Evolutionary conservation across 345 rosid genomes (phyloP), one percentile per base, ranked within the genome.

Genomic region (Psidium friedrichsthalianum): DNA sequence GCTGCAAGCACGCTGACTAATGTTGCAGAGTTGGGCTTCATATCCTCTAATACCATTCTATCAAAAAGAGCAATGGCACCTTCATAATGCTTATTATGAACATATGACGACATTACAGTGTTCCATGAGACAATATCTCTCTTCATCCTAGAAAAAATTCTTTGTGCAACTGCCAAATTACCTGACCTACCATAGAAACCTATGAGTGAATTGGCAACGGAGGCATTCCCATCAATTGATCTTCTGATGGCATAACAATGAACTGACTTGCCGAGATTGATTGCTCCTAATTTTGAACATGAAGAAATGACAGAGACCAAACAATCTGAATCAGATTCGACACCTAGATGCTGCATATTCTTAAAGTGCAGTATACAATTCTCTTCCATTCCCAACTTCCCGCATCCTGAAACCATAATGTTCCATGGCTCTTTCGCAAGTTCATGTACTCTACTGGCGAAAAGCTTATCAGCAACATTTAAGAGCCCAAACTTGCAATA

Each of bases 141-240:
- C n/a, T 87, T 25, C 42, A 86, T 88, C 84, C 85, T 88, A 83
- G 80, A 51, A 87, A 95, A 94, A 54, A 93, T 85, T 87, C 87
- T 90, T 88, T 86, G 29, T 81, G 93, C 93, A 86, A 32, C 87
- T 40, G 90, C 74, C 85, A 93, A 85, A 80, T 87, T 90, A 85
- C 94, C 89, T 84, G 40, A 84, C 86, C 91, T 92, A 59, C 98
- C 94, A 86, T 94, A 93, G 88, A 93, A 90, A 91, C 92, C 94
- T 82, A 94, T 88, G 55, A 95, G 94, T 14, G 91, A 86, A 86
- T 94, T 93, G 74, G 89, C 86, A 59, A 94, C 87, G 1, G 92
- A 92, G 85, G 88, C 83, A 74, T 87, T 82, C 49, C 84, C 87
- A 81, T 85, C 88, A 61, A 87, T 85, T 76, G 74, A 85, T 83